Percentiles rank a stretch among this genome's conserved stretches.
Conservation (phyloP, 331 rosid genomes). For the Saraca asoca region DNA sequence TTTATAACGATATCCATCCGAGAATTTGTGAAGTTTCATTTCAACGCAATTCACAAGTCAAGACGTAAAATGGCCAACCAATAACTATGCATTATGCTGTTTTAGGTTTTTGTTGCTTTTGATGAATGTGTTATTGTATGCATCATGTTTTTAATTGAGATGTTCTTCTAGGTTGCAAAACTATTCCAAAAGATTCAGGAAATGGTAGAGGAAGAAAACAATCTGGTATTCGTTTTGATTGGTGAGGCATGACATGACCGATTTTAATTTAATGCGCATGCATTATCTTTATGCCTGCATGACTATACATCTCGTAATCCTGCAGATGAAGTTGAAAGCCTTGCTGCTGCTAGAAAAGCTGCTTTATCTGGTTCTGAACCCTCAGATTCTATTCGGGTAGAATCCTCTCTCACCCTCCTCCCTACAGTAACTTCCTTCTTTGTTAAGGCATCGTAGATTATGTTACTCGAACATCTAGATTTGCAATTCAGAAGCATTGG, state of each 20-base stretch:
- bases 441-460: conserved; percentile 7
- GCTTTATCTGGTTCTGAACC: conserved; percentile 99
- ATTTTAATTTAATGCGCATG: conserved; percentile 30
- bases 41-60: conserved; percentile 24
- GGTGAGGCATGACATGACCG: conserved; percentile 61
- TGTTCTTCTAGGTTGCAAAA: conserved; percentile 76
- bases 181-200: conserved; percentile 95
- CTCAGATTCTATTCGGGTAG: conserved; percentile 95
- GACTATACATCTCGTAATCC: conserved; percentile 33
- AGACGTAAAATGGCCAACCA: not conserved
- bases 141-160: conserved; percentile 18
- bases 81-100: not conserved
- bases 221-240: conserved; percentile 96
- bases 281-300: conserved; percentile 34
- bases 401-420: conserved; percentile 23
- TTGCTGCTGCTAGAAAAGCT: conserved; percentile 96
- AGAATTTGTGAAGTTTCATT: conserved; percentile 23
- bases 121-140: conserved; percentile 2
- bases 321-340: conserved; percentile 98
- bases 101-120: conserved; percentile 18
- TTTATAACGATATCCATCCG: not conserved
- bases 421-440: conserved; percentile 19
- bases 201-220: conserved; percentile 97
- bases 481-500: conserved; percentile 11
- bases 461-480: conserved; percentile 16